Conservation (phyloP, 345 rosid genomes). For the Arabis hirsuta region DNA sequence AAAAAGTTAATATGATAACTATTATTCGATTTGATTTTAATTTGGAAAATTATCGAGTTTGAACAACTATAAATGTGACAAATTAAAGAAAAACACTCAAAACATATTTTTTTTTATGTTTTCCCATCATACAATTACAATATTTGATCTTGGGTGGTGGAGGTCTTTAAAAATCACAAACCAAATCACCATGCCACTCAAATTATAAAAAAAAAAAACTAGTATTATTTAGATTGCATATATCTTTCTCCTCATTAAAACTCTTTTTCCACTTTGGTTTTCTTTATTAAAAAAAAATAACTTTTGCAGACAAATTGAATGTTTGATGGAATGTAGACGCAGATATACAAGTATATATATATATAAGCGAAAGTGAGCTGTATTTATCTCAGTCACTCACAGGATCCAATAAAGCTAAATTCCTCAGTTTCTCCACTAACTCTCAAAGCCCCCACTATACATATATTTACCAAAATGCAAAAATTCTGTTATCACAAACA, state of each 20-base stretch:
- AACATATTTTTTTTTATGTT: not conserved
- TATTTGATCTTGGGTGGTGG: constrained; percentile 32
- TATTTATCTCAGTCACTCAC: constrained; percentile 49
- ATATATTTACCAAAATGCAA: not conserved
- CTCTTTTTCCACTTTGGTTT: constrained; percentile 7
- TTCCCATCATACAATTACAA: constrained; percentile 3
- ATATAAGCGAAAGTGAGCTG: constrained; percentile 29
- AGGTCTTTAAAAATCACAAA: constrained; percentile 25
- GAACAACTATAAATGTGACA: not conserved
- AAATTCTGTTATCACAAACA: not conserved
- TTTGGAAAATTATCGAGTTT: too few relatives aligned
- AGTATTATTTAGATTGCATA: constrained; percentile 12
- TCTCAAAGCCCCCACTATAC: constrained; percentile 29
- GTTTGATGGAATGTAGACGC: constrained; percentile 23
- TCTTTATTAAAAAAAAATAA: not conserved
- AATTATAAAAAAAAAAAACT: not conserved
- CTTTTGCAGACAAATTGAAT: constrained; percentile 35
- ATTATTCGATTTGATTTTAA: too few relatives aligned
- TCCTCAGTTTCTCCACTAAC: constrained; percentile 43
- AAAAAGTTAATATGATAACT: too few relatives aligned
- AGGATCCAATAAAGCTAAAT: constrained; percentile 74
- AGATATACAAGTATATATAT: not conserved
- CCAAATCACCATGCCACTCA: constrained; percentile 25
- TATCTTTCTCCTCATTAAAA: constrained; percentile 1
- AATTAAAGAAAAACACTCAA: not conserved